Percentiles rank a stretch among this genome's conserved stretches.
Conservation (phyloP, 768 basidiomycete species). For the Favolaschia claudopus region DNA sequence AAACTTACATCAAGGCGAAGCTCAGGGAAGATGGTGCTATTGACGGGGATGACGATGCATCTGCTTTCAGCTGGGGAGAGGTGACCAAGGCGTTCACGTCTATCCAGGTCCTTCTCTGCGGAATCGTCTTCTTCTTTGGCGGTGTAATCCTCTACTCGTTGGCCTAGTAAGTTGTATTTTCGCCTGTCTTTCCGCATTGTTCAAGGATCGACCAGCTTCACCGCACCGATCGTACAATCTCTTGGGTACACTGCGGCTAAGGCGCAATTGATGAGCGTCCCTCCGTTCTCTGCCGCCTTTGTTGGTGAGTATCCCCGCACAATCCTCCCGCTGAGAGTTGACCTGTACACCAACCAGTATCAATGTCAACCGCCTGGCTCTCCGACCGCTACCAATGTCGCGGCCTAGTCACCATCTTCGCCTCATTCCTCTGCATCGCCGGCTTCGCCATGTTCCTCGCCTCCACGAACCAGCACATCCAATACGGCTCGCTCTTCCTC, state of each 20-base stretch:
- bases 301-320: constrained; percentile 23
- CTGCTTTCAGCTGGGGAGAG: constrained; percentile 65
- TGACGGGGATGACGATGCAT: constrained; percentile 41
- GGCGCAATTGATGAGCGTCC: constrained; percentile 58
- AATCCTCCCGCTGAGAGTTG: neutral
- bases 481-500: constrained; percentile 66
- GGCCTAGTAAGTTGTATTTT: constrained; percentile 49
- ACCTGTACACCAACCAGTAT: constrained; percentile 22
- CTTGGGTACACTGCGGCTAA: constrained; percentile 51
- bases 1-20: constrained; percentile 48
- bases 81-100: constrained; percentile 54
- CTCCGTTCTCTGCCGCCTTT: constrained; percentile 47
- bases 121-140: constrained; percentile 57
- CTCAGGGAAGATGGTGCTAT: constrained; percentile 49
- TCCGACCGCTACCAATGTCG: constrained; percentile 37
- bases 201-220: constrained; percentile 52
- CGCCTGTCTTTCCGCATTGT: constrained; percentile 35
- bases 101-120: constrained; percentile 62
- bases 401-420: constrained; percentile 37
- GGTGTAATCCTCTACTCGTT: constrained; percentile 54
- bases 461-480: constrained; percentile 46
- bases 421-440: constrained; percentile 39
- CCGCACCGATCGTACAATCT: constrained; percentile 61
- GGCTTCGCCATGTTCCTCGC: constrained; percentile 60
- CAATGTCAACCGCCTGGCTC: constrained; percentile 31